Percentiles rank a stretch among this genome's conserved stretches.
Conservation (phyloP, 2,329 filamentous ascomycete species). For the Remersonia thermophila region DNA sequence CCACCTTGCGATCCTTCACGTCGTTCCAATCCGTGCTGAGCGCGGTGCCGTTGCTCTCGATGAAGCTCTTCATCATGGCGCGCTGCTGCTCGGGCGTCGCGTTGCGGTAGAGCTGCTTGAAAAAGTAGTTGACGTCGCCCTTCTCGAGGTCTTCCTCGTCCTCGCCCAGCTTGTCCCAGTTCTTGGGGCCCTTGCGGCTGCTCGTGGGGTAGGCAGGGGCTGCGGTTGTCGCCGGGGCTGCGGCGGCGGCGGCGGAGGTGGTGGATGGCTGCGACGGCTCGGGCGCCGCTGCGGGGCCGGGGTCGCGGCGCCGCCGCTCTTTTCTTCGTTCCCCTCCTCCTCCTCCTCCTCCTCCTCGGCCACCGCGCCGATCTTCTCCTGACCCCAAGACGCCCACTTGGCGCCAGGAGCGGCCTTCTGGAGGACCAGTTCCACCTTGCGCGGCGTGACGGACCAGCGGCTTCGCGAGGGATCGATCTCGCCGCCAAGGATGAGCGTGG, state of each 20-base stretch:
- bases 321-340: too few relatives aligned
- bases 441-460: constrained; percentile 18
- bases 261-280: neutral
- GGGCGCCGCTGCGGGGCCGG: neutral
- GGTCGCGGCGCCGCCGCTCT: neutral
- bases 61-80: constrained; percentile 96
- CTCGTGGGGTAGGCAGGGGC: constrained; percentile 70
- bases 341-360: neutral
- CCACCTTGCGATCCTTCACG: constrained; percentile 59
- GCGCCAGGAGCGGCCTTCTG: constrained; percentile 18
- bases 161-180: constrained; percentile 74
- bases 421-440: constrained; percentile 25
- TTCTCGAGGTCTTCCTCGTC: constrained; percentile 48
- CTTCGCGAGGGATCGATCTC: constrained; percentile 15
- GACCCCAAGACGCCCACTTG: constrained; percentile 24
- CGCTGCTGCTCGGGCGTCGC: constrained; percentile 69
- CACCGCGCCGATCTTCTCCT: constrained; percentile 12
- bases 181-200: constrained; percentile 67
- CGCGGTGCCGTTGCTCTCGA: constrained; percentile 85
- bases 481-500: constrained; percentile 16
- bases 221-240: constrained; percentile 1
- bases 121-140: constrained; percentile 64
- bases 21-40: constrained; percentile 88
- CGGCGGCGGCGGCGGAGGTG: neutral
- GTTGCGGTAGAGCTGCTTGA: constrained; percentile 74